phyloP scores from a whole-genome alignment of 2,329 filamentous ascomycete species.

The Xylariaceae sp. region DNA sequence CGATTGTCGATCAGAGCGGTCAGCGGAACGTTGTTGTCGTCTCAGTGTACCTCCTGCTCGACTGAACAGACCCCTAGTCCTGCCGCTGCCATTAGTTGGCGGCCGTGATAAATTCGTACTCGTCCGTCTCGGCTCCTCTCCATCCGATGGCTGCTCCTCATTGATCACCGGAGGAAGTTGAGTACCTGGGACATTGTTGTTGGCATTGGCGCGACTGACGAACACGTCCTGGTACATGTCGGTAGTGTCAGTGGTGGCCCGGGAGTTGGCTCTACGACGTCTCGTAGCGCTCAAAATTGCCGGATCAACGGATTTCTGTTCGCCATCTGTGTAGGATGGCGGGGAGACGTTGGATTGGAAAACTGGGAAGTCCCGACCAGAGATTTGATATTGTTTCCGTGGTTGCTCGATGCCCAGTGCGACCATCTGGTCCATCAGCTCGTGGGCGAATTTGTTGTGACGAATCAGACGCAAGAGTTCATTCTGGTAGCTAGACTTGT shows the following conservation, averaged over 20 bases:
- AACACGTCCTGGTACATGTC: conserved; percentile 46
- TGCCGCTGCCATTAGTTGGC: background rate
- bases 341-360: conserved; percentile 42
- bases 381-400: conserved; percentile 66
- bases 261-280: conserved; percentile 24
- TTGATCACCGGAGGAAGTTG: conserved; percentile 25
- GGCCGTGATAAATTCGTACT: background rate
- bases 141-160: conserved; percentile 18
- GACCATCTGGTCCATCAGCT: conserved; percentile 81
- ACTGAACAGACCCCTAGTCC: background rate
- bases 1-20: too few relatives aligned
- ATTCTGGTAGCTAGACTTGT: conserved; percentile 96
- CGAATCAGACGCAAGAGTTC: conserved; percentile 84
- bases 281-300: conserved; percentile 24
- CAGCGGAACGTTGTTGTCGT: background rate
- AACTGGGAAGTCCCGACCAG: conserved; percentile 62
- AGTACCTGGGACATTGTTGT: conserved; percentile 9
- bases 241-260: conserved; percentile 17
- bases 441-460: conserved; percentile 91
- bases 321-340: conserved; percentile 25
- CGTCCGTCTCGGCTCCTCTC: background rate
- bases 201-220: conserved; percentile 34
- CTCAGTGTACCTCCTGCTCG: background rate
- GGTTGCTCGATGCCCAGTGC: conserved; percentile 83
- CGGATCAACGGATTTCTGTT: conserved; percentile 21